Evolutionary conservation across 371 early-diverging fungal species (phyloP).

Genomic region (Rhizopus microsporus): DNA sequence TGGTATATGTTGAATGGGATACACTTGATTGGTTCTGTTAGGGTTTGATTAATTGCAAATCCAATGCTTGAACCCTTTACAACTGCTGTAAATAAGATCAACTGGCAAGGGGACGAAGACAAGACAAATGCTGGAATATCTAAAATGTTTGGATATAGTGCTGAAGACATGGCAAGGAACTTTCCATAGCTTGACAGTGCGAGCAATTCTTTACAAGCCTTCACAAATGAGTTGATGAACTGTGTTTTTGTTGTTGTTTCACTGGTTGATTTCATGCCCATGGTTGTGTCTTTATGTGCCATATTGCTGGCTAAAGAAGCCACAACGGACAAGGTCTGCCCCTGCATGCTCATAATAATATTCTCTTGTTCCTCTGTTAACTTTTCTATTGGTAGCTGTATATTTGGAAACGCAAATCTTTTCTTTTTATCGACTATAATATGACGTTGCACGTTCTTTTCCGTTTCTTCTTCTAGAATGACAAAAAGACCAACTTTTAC

Average conservation of each 20-base stretch:
- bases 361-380: constrained; percentile 22
- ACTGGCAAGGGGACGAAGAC: constrained; percentile 28
- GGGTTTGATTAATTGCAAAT: constrained; percentile 39
- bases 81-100: constrained; percentile 40
- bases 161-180: constrained; percentile 26
- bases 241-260: not conserved
- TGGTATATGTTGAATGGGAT: constrained; percentile 37
- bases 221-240: constrained; percentile 29
- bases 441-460: constrained; percentile 11
- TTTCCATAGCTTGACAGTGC: constrained; percentile 27
- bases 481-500: constrained; percentile 37
- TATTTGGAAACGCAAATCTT: constrained; percentile 38
- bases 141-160: constrained; percentile 29
- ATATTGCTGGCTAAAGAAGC: not conserved
- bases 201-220: constrained; percentile 24
- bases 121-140: constrained; percentile 42
- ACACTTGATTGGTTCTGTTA: constrained; percentile 33
- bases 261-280: not conserved
- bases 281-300: not conserved
- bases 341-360: constrained; percentile 23
- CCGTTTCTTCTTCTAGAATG: constrained; percentile 31
- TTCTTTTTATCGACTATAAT: constrained; percentile 34
- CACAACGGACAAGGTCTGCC: constrained; percentile 21
- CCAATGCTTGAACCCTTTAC: constrained; percentile 33
- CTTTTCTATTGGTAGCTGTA: constrained; percentile 24